These are phyloP conservation scores for Pseudopyricularia javanii DNA, from an alignment of 2,329 filamentous ascomycete species.

Conservation along the genomic window DNA sequence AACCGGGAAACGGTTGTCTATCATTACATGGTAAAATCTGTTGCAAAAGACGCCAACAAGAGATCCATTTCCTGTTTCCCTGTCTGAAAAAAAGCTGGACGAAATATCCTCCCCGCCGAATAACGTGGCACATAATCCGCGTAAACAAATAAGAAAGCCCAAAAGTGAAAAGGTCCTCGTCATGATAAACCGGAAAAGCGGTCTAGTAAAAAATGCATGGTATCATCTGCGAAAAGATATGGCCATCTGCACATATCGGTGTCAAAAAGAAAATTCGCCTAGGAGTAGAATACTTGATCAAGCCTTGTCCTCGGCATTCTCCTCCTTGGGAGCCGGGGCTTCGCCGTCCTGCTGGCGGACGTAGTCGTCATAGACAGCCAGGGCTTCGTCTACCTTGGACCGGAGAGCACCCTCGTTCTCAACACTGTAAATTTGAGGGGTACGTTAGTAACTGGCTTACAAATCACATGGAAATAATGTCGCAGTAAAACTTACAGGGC, in stretches of 20 bases:
- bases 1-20: constrained; percentile 10
- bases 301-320: constrained; percentile 38
- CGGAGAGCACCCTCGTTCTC: constrained; percentile 82
- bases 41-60: constrained; percentile 5
- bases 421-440: constrained; percentile 43
- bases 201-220: constrained; percentile 10
- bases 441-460: not conserved
- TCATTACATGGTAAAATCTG: constrained; percentile 17
- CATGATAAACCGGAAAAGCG: constrained; percentile 1
- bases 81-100: constrained; percentile 7
- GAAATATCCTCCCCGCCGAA: not conserved
- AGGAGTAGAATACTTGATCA: constrained; percentile 17
- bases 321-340: constrained; percentile 34
- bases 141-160: constrained; percentile 1
- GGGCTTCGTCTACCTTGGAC: constrained; percentile 93
- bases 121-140: constrained; percentile 4
- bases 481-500: constrained; percentile 66
- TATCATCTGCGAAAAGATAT: constrained; percentile 10
- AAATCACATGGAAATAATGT: not conserved
- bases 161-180: constrained; percentile 2
- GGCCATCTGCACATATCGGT: constrained; percentile 5
- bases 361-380: constrained; percentile 97
- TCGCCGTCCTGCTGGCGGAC: constrained; percentile 63
- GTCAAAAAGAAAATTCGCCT: constrained; percentile 5
- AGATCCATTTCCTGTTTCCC: constrained; percentile 5